phyloP scores from a whole-genome alignment of 2,329 filamentous ascomycete genomes.

The Diplodia mutila region DNA sequence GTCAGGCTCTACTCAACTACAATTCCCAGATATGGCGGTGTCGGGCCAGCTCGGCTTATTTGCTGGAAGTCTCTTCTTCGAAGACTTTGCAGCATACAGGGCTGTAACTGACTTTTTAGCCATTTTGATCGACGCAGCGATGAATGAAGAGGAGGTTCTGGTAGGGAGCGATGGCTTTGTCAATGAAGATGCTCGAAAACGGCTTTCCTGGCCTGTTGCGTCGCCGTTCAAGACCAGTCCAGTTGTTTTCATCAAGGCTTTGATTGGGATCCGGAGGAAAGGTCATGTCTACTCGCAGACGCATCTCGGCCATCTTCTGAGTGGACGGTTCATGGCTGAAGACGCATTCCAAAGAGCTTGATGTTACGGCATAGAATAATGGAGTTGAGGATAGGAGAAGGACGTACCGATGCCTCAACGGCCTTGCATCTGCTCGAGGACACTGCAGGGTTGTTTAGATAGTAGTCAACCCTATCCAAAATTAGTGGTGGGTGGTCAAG shows the following conservation, averaged over 20 bases:
- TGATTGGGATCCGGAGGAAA: conserved; percentile 9
- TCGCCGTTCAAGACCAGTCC: conserved; percentile 12
- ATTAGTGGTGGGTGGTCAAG: too few relatives aligned
- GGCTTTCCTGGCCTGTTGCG: background rate
- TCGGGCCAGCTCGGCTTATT: background rate
- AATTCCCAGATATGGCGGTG: background rate
- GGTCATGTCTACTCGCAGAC: background rate
- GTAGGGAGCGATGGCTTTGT: conserved; percentile 2
- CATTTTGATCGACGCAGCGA: background rate
- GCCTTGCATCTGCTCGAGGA: too few relatives aligned
- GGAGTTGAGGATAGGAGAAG: too few relatives aligned
- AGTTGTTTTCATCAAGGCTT: conserved; percentile 1
- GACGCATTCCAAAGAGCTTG: background rate
- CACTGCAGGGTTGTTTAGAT: too few relatives aligned
- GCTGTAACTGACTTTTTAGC: background rate
- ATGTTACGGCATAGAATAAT: too few relatives aligned
- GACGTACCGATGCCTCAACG: too few relatives aligned
- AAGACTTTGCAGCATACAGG: background rate
- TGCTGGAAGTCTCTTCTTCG: conserved; percentile 8
- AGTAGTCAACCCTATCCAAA: too few relatives aligned
- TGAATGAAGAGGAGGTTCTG: background rate
- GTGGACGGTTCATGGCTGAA: background rate
- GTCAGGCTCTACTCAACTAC: too few relatives aligned
- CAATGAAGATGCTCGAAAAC: background rate
- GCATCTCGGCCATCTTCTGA: background rate